Base-by-base conservation (phyloP, 371 early-diverging fungal species). In the Haplosporangium sp. region DNA sequence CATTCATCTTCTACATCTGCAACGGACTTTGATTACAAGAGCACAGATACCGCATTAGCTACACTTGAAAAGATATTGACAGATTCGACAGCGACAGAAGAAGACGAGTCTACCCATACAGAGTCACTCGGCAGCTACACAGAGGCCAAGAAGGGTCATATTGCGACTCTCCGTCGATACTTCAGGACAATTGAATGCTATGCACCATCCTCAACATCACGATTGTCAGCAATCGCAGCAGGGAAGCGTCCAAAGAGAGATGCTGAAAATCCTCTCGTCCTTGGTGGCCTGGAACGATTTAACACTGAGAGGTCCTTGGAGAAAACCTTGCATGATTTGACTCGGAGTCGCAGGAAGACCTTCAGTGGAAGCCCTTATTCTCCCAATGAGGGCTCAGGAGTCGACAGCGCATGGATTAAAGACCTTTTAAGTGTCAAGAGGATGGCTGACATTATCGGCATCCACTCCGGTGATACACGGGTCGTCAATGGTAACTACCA, bases 121-220 rank as follows among this genome's bases (percentile, higher is more conserved):
- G 20, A 43, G 4, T 29, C 29, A 29, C 4, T 29, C 29, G 29
- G 29, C 29, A 4, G 29, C 29, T 29, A 29, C 29, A 29, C 29
- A 29, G 29, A 29, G 29, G 18, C 20, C 14, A 20, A 23, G 20
- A 20, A 29, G 16, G 55, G 11, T 29, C 54, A 55, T n/a, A 18
- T 62, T 8, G 29, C 23, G 9, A 38, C 37, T 1, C 42, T 62
- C 36, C 46, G 45, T 45, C 54, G 45, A n/a, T 62, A 37, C 51
- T 62, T 62, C 21, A 12, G 55, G 11, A n/a, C 5, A 29, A 4
- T 29, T 4, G 29, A 29, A 29, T 29, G 29, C 29, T 29, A 29
- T 29, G 29, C 29, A 29, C 29, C 29, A 29, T 29, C 29, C 29
- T 29, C 29, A 29, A 29, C 29, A 29, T 29, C 29, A 29, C 29